These are phyloP conservation scores for Immersiella caudata DNA, from an alignment of 495 filamentous ascomycete species.

Conservation along the genomic window DNA sequence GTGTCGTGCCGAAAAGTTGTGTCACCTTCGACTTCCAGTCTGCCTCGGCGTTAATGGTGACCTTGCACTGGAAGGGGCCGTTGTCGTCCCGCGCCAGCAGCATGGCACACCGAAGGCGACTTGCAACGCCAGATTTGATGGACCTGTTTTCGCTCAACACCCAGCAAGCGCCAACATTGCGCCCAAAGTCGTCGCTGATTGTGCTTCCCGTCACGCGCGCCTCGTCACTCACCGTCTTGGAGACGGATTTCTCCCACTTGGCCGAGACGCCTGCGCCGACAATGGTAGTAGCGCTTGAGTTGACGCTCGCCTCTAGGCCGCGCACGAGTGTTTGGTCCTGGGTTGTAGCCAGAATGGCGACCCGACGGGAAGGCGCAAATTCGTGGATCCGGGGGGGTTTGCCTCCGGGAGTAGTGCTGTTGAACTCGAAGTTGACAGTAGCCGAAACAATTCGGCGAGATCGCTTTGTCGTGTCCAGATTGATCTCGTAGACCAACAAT, in stretches of 20 bases:
- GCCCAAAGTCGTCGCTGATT: constrained; percentile 22
- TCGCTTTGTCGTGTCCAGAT: constrained; percentile 11
- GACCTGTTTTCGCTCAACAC: constrained; percentile 29
- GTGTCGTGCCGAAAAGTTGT: not conserved
- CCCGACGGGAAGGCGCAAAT: not conserved
- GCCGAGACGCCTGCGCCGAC: constrained; percentile 16
- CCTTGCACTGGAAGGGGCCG: constrained; percentile 26
- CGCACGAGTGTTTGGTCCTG: constrained; percentile 5
- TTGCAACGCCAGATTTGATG: constrained; percentile 30
- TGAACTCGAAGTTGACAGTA: constrained; percentile 8
- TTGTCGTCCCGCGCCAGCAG: constrained; percentile 29
- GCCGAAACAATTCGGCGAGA: constrained; percentile 14
- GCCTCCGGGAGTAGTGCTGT: not conserved
- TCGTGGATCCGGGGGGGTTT: not conserved
- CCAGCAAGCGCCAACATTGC: constrained; percentile 29
- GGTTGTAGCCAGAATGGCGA: not conserved
- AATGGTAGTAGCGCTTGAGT: constrained; percentile 11
- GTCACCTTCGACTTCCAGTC: constrained; percentile 24
- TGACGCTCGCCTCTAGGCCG: constrained; percentile 1
- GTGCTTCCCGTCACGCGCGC: constrained; percentile 24
- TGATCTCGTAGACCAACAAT: constrained; percentile 17
- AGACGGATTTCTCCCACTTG: constrained; percentile 26
- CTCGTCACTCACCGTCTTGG: constrained; percentile 21
- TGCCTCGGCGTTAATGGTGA: constrained; percentile 29
- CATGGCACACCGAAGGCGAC: constrained; percentile 27